Percentiles rank a stretch among this genome's conserved stretches.
Conservation (phyloP, 345 rosid species). For the Anacardium occidentale region DNA sequence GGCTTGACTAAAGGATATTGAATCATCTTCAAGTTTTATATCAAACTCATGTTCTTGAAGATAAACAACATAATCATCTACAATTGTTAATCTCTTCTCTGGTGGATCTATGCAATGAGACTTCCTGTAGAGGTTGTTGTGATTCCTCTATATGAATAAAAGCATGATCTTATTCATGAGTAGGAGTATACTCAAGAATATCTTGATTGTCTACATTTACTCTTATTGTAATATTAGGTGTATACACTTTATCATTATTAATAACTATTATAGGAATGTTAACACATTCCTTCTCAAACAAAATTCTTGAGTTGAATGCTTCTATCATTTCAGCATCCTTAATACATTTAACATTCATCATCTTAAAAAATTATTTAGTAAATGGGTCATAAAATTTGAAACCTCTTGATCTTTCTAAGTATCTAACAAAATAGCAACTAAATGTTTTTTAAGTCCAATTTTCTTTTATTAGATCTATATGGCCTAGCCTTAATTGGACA, state of each 20-base stretch:
- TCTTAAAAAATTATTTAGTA: neutral
- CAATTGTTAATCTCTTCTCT: neutral
- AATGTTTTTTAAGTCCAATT: too few relatives aligned
- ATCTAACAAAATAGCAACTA: neutral
- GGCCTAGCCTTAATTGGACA: too few relatives aligned
- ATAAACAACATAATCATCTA: neutral
- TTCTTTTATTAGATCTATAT: too few relatives aligned
- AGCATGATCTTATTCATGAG: too few relatives aligned
- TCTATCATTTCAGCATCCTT: neutral
- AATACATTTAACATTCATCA: neutral
- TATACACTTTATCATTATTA: too few relatives aligned
- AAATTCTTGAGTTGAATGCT: neutral
- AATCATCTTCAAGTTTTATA: neutral
- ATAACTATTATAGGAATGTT: too few relatives aligned
- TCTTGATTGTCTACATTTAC: too few relatives aligned
- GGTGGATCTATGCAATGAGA: neutral
- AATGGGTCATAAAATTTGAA: neutral
- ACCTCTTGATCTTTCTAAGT: neutral
- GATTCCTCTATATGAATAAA: neutral
- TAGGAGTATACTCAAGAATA: too few relatives aligned
- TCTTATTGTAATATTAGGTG: too few relatives aligned
- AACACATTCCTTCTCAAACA: neutral
- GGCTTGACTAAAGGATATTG: neutral
- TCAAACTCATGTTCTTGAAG: neutral
- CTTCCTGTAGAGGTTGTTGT: neutral